phyloP scores from a whole-genome alignment of 176 grass and related monocot species.

The Olyra latifolia region DNA sequence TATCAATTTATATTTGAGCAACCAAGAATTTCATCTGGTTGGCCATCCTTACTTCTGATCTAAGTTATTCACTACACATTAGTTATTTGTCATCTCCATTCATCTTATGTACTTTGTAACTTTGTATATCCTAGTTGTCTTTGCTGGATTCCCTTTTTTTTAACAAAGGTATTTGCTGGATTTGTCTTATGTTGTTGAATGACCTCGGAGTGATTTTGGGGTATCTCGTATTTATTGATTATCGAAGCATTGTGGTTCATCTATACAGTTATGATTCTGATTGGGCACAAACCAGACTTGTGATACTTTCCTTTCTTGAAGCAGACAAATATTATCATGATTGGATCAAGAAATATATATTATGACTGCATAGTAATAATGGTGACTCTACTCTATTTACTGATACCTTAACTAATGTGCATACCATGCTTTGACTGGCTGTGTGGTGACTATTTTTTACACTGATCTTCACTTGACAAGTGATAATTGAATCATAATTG shows the following conservation, averaged over 20 bases:
- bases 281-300: neutral
- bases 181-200: constrained; percentile 21
- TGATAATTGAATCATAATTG: constrained; percentile 1
- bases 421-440: neutral
- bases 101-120: neutral
- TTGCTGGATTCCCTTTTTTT: neutral
- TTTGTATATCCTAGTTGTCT: neutral
- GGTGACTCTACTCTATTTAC: neutral
- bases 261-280: too few relatives aligned
- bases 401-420: neutral
- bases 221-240: neutral
- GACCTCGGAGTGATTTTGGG: neutral
- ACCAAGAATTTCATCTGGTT: neutral
- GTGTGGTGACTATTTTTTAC: neutral
- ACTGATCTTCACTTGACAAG: neutral
- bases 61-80: neutral
- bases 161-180: too few relatives aligned
- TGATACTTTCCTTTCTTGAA: neutral
- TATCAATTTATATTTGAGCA: neutral
- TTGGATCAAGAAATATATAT: neutral
- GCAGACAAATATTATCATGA: neutral
- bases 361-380: neutral
- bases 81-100: neutral
- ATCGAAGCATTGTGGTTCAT: neutral
- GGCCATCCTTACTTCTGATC: neutral